These are phyloP conservation scores for Fusarium bulbicola DNA, from an alignment of 2,329 filamentous ascomycete genomes.

Conservation along the genomic window DNA sequence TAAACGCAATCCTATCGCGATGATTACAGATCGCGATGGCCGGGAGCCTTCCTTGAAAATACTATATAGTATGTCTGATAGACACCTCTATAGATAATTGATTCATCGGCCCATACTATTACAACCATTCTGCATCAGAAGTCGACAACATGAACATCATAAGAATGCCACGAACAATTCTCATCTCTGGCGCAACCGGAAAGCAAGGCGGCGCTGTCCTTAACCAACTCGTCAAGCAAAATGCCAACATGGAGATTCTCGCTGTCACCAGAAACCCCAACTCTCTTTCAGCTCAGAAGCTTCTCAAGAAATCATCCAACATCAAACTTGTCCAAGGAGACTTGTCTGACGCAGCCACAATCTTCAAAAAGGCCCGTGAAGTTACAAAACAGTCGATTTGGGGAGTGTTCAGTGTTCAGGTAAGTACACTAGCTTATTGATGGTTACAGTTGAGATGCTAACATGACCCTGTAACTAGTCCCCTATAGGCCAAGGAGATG, in stretches of 20 bases:
- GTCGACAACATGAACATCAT: background rate
- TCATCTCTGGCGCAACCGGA: slow-evolving; percentile 50
- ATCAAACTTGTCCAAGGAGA: slow-evolving; percentile 68
- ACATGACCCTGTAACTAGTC: background rate
- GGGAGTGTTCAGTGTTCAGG: slow-evolving; percentile 26
- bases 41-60: rapidly evolving
- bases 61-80: background rate
- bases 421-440: background rate
- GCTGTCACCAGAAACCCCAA: slow-evolving; percentile 67
- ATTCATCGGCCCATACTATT: background rate
- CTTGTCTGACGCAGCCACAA: slow-evolving; percentile 57
- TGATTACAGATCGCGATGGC: background rate
- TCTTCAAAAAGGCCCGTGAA: slow-evolving; percentile 53
- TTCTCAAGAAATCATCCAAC: slow-evolving; percentile 54
- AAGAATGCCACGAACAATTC: slow-evolving; percentile 37
- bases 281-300: slow-evolving; percentile 60
- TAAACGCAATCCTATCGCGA: background rate
- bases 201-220: slow-evolving; percentile 51
- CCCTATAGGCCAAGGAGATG: slow-evolving; percentile 1
- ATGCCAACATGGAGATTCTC: slow-evolving; percentile 59
- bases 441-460: background rate
- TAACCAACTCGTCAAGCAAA: slow-evolving; percentile 41
- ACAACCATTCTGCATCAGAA: background rate
- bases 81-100: background rate
- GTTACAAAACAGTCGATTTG: slow-evolving; percentile 13